phyloP scores from a whole-genome alignment of 129 eudicot genomes.

The Flaveria brownii region DNA sequence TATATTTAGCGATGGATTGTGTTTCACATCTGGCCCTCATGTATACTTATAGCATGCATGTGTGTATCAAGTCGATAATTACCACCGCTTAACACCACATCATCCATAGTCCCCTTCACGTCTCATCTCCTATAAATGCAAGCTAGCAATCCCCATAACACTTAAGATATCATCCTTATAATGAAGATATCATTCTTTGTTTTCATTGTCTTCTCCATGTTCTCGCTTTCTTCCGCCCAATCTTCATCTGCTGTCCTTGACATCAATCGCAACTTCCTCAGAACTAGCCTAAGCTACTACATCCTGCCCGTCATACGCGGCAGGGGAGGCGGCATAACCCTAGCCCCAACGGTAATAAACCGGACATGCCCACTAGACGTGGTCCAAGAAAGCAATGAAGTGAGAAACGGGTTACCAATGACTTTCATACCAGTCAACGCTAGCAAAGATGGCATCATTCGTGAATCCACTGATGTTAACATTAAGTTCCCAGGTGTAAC shows the following conservation, averaged over 20 bases:
- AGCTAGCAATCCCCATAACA: not conserved
- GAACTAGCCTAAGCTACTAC: slow-evolving; percentile 41
- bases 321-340: slow-evolving; percentile 55
- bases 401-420: slow-evolving; percentile 30
- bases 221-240: slow-evolving; percentile 21
- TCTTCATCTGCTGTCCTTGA: slow-evolving; percentile 45
- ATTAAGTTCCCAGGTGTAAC: slow-evolving; percentile 29
- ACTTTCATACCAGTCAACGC: slow-evolving; percentile 40
- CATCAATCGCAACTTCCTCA: slow-evolving; percentile 34
- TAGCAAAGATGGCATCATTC: slow-evolving; percentile 34
- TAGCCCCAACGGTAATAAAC: slow-evolving; percentile 23
- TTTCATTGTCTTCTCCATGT: slow-evolving; percentile 29
- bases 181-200: slow-evolving; percentile 20
- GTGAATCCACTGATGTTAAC: slow-evolving; percentile 47
- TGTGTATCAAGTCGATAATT: not conserved
- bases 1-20: not conserved
- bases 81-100: slow-evolving; percentile 10
- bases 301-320: slow-evolving; percentile 56
- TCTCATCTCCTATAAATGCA: slow-evolving; percentile 11
- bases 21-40: not conserved
- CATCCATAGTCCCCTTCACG: not conserved
- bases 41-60: not conserved
- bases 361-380: slow-evolving; percentile 42
- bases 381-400: slow-evolving; percentile 42
- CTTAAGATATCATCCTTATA: not conserved